A percentile compares a stretch with the other conserved stretches of the same genome.
Evolutionary conservation across 768 basidiomycete species (phyloP).

Genomic region (Tricholomella constricta): DNA sequence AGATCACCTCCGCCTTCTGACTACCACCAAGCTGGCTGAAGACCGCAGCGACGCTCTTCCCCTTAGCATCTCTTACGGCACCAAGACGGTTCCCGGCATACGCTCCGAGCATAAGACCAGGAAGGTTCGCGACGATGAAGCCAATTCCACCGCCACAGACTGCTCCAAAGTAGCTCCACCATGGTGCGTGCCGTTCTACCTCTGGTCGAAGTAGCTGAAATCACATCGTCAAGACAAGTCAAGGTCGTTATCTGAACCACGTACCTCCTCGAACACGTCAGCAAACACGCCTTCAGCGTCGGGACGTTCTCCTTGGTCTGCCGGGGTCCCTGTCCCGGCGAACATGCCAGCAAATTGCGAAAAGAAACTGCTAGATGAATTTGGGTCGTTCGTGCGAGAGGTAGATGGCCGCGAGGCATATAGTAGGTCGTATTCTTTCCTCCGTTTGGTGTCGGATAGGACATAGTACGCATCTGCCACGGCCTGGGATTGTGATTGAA

Average conservation of each 20-base stretch:
- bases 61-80: slow-evolving; percentile 91
- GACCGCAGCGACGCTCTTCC: slow-evolving; percentile 89
- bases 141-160: slow-evolving; percentile 69
- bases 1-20: slow-evolving; percentile 85
- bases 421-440: slow-evolving; percentile 71
- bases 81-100: slow-evolving; percentile 90
- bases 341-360: slow-evolving; percentile 76
- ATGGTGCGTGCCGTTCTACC: slow-evolving; percentile 66
- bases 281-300: slow-evolving; percentile 83
- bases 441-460: slow-evolving; percentile 74
- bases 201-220: slow-evolving; percentile 76
- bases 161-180: slow-evolving; percentile 79
- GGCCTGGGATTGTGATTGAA: slow-evolving; percentile 44
- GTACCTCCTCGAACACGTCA: slow-evolving; percentile 89
- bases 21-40: slow-evolving; percentile 73
- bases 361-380: slow-evolving; percentile 75
- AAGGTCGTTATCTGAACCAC: slow-evolving; percentile 13
- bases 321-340: slow-evolving; percentile 36
- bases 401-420: slow-evolving; percentile 54
- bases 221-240: not conserved
- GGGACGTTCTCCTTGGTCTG: slow-evolving; percentile 49
- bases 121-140: slow-evolving; percentile 74
- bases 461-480: slow-evolving; percentile 96
- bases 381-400: slow-evolving; percentile 63
- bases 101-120: slow-evolving; percentile 84